These are phyloP conservation scores for Metschnikowia dekortorum DNA, from an alignment of 805 yeast genomes.

Conservation along the genomic window DNA sequence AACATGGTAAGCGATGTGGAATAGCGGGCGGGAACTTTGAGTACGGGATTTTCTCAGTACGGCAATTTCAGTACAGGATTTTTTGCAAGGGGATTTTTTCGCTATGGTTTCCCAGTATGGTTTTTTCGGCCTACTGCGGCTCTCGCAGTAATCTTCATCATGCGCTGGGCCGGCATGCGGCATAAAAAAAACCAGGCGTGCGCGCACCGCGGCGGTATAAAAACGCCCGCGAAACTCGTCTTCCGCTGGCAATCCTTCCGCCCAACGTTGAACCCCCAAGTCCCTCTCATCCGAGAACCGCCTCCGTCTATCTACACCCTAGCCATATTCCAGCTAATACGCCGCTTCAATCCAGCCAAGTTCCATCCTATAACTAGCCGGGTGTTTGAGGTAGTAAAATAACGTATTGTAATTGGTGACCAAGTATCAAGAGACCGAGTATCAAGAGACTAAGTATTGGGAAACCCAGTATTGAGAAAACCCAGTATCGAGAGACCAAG, in stretches of 20 bases:
- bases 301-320: neutral
- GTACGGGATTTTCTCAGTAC: too few species aligned
- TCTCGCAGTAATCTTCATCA: neutral
- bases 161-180: neutral
- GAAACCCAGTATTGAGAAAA: conserved; percentile 3
- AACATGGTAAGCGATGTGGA: conserved; percentile 8
- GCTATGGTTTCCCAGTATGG: neutral
- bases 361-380: neutral
- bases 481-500: too few species aligned
- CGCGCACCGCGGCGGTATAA: conserved; percentile 10
- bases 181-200: conserved; percentile 7
- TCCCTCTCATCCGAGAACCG: neutral
- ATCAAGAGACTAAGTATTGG: conserved; percentile 7
- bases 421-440: neutral
- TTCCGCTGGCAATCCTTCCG: neutral
- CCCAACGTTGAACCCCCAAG: neutral
- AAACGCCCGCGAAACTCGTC: neutral
- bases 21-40: too few species aligned
- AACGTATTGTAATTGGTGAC: conserved; percentile 16
- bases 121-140: conserved; percentile 3
- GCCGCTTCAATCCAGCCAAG: neutral
- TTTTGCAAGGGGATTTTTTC: conserved; percentile 7
- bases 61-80: too few species aligned
- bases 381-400: conserved; percentile 11
- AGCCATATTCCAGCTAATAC: neutral